These are phyloP conservation scores for Penicillium sp. DNA, from an alignment of 2,329 filamentous ascomycete genomes.

Conservation along the genomic window DNA sequence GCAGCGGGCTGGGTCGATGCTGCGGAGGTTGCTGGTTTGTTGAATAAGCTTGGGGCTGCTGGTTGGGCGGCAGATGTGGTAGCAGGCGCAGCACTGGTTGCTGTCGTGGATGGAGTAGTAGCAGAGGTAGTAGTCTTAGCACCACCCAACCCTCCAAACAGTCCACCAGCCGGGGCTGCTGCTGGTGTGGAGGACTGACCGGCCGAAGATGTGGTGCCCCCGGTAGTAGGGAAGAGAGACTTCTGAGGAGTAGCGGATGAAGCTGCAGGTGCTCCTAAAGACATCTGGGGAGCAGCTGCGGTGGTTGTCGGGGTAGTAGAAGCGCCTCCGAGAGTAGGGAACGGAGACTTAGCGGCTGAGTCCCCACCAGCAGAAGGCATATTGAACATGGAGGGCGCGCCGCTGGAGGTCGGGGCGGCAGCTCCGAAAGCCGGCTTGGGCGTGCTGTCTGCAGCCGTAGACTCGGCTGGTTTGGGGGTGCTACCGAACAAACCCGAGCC, in stretches of 20 bases:
- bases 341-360: slow-evolving; percentile 25
- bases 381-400: slow-evolving; percentile 34
- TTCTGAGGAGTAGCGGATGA: slow-evolving; percentile 41
- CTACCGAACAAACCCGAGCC: slow-evolving; percentile 32
- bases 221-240: slow-evolving; percentile 35
- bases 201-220: slow-evolving; percentile 34
- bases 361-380: slow-evolving; percentile 30
- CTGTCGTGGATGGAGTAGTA: slow-evolving; percentile 30
- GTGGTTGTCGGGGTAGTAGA: slow-evolving; percentile 18
- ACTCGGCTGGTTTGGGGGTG: slow-evolving; percentile 35
- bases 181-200: slow-evolving; percentile 37
- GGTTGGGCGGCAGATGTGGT: slow-evolving; percentile 31
- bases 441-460: slow-evolving; percentile 28
- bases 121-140: slow-evolving; percentile 33
- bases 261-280: slow-evolving; percentile 30
- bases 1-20: slow-evolving; percentile 29
- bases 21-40: slow-evolving; percentile 30
- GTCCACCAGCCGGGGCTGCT: slow-evolving; percentile 30
- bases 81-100: slow-evolving; percentile 36
- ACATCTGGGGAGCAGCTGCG: slow-evolving; percentile 18
- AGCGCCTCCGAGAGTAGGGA: slow-evolving; percentile 26
- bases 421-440: slow-evolving; percentile 36
- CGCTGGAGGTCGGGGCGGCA: slow-evolving; percentile 19
- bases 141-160: slow-evolving; percentile 35
- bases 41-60: slow-evolving; percentile 29